Base-by-base conservation (phyloP, 179 eudicot genomes). In the Camellia oleifera region DNA sequence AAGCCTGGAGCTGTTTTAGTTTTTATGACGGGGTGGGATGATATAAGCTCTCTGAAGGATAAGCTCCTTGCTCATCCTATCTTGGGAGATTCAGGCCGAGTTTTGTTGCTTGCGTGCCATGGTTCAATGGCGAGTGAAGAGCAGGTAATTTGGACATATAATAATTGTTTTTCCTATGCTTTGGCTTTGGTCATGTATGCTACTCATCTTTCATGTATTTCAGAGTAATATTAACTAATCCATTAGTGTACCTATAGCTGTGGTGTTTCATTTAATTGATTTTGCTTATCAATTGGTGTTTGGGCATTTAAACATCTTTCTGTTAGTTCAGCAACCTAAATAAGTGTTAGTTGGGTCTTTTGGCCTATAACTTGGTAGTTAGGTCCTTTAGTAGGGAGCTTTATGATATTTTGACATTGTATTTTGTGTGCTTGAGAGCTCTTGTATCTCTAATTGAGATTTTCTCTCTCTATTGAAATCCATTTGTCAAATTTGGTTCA, bases 11-110 rank as follows among this genome's bases (percentile, higher is more conserved):
- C 96, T 84, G 89, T 94, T 79, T 81, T 94, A 84, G 93, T 93
- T 78, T 94, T 94, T 82, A 78, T 94, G 96, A 94, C 98, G 77
- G 98, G 98, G 66, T 94, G 97, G 98, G 98, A 94, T 86, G 98
- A 93, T 85, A 94, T 94, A 82, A 91, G 88, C 78, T 89, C 94
- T 77, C 83, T 94, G 52, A 94, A 89, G 87, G 97, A 93, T 62
- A 91, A 91, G 87, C 97, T 94, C 74, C 90, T 80, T 82, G 80
- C 89, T 83, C 88, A 94, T 89, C 87, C 88, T 42, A 74, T 81
- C 60, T 72, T 94, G 76, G 97, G 98, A 78, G 94, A 94, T 81
- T 76, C 91, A 10, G 85, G 77, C 73, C 89, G 78, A 66, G 97
- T 94, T 77, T 84, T 94, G 83, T 79, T 94, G 86, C 92, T 94